phyloP scores from a whole-genome alignment of 805 yeast genomes.

The Myxozyma mucilagina region DNA sequence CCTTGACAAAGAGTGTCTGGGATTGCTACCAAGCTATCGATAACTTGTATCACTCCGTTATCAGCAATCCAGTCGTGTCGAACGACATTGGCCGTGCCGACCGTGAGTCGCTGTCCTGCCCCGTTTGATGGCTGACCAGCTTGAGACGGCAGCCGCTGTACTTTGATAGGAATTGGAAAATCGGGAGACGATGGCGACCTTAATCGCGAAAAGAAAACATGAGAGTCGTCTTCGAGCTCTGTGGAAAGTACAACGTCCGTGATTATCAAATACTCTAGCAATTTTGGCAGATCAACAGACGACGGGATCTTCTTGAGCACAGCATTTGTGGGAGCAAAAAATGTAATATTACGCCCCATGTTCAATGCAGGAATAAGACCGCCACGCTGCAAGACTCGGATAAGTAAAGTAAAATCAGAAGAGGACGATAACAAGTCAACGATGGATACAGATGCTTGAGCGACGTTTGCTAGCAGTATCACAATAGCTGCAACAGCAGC shows the following conservation, averaged over 20 bases:
- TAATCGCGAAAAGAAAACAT: constrained; percentile 23
- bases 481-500: neutral
- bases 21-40: constrained; percentile 25
- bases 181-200: constrained; percentile 28
- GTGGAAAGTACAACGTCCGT: constrained; percentile 19
- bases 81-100: constrained; percentile 26
- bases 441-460: constrained; percentile 21
- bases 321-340: constrained; percentile 27
- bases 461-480: constrained; percentile 1
- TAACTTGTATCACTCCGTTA: constrained; percentile 34
- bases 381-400: constrained; percentile 28
- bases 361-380: constrained; percentile 29
- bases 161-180: constrained; percentile 24
- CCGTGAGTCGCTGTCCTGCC: constrained; percentile 12
- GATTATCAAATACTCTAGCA: constrained; percentile 22
- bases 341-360: constrained; percentile 26
- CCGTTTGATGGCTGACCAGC: constrained; percentile 5
- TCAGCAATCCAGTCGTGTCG: constrained; percentile 35
- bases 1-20: constrained; percentile 29
- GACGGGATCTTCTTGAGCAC: constrained; percentile 20
- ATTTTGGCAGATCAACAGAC: constrained; percentile 11
- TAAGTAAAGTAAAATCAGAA: constrained; percentile 26
- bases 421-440: constrained; percentile 30
- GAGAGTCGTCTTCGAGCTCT: constrained; percentile 11
- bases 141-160: constrained; percentile 5